phyloP scores from a whole-genome alignment of 371 early-diverging fungal genomes.

The Cokeromyces recurvatus region DNA sequence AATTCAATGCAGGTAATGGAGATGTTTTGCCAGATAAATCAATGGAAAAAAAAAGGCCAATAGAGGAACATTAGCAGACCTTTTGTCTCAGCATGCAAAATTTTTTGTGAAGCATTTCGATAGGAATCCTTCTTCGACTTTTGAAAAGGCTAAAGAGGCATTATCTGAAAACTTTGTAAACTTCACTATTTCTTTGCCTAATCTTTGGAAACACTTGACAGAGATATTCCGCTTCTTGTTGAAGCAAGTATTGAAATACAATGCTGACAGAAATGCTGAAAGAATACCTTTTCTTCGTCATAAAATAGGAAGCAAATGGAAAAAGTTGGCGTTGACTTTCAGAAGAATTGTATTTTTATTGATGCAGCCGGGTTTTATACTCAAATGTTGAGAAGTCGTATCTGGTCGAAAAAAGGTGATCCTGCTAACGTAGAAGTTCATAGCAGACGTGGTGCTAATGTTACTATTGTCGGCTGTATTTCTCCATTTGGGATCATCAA shows the following conservation, averaged over 20 bases:
- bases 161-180: conserved; percentile 1
- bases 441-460: conserved; percentile 5
- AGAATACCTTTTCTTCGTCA: conserved; percentile 3
- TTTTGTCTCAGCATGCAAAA: conserved; percentile 8
- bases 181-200: conserved; percentile 6
- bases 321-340: conserved; percentile 3
- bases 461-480: conserved; percentile 9
- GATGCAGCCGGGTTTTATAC: conserved; percentile 1
- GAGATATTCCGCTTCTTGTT: conserved; percentile 1
- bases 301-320: neutral
- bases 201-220: conserved; percentile 9
- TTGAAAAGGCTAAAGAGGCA: conserved; percentile 6
- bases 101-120: conserved; percentile 7
- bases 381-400: neutral
- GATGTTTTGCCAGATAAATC: conserved; percentile 6
- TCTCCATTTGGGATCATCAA: conserved; percentile 2
- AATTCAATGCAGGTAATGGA: too few species aligned
- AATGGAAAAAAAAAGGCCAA: conserved; percentile 12
- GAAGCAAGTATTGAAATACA: conserved; percentile 10
- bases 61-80: conserved; percentile 6
- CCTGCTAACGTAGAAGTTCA: conserved; percentile 3
- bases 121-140: conserved; percentile 7
- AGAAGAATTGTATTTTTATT: conserved; percentile 2
- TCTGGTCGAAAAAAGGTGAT: conserved; percentile 2
- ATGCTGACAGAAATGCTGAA: conserved; percentile 8